Base-by-base conservation (phyloP, 169 alveolate species). In the Fabrea salina region DNA sequence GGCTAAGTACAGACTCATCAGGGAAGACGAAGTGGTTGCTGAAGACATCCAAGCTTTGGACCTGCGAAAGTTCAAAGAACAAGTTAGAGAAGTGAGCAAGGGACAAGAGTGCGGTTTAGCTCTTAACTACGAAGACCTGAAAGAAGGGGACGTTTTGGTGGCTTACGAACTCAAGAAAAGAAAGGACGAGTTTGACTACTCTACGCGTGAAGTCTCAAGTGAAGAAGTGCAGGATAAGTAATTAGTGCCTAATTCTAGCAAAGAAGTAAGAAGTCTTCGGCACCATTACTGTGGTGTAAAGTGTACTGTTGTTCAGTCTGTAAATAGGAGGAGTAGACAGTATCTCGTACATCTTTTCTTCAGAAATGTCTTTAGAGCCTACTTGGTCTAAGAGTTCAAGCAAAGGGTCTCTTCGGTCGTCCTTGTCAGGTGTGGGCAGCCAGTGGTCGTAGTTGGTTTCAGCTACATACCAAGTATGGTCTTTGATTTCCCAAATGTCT, bases 41-140 rank as follows among this genome's bases (percentile, higher is more conserved):
- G 68, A 83, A 51, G 82, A 82, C 44, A 4, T 86, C 30, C 80
- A 82, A 67, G 75, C 82, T 0, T 81, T 68, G 25, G 76, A 78
- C 30, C 71, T 89, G 49, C 86, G 83, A 51, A 82, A 79, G 22
- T 56, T 77, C n/a, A 80, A 86, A 57, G 72, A 84, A 22, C 89
- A 89, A 57, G 87, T 78, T 7, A 67, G 71, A 39, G 74, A 82
- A 57, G 84, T 84, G 3, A 82, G 75, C 41, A 66, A 75, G 64
- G 94, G 94, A 27, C 58, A 72, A 16, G 92, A 86, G 53, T 83
- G 94, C 39, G 94, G 94, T 30, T 30, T 89, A 22, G 39, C 59
- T 11, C 68, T 89, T 7, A 58, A 67, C 32, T 78, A 50, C 57
- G 83, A 80, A 43, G 87, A 82, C 22, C 71, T 81, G 1, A 30